phyloP scores from a whole-genome alignment of 345 rosid genomes.

The Alliaria petiolata region DNA sequence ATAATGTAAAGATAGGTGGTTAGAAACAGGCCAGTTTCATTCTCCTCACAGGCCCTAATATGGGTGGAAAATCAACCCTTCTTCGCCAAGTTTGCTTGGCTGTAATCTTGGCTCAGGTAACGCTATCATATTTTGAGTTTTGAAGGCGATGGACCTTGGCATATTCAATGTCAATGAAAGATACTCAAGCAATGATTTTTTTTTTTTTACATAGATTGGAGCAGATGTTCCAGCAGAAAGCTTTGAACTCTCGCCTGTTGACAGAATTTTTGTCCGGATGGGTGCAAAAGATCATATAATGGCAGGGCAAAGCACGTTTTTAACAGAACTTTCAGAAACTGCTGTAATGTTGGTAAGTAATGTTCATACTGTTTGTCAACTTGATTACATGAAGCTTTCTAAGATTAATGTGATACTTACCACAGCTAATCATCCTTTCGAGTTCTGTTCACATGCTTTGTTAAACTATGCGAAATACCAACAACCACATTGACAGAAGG shows the following conservation, averaged over 20 bases:
- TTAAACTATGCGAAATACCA: background rate
- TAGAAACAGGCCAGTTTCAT: slow-evolving; percentile 62
- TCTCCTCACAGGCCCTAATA: slow-evolving; percentile 97
- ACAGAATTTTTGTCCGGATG: slow-evolving; percentile 88
- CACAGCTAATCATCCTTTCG: background rate
- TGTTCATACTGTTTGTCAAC: slow-evolving; percentile 15
- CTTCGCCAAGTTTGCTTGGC: slow-evolving; percentile 98
- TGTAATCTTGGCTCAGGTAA: slow-evolving; percentile 91
- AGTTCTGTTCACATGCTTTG: background rate
- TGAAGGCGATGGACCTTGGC: background rate
- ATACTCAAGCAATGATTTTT: background rate
- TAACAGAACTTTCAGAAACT: slow-evolving; percentile 98
- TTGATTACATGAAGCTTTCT: slow-evolving; percentile 4
- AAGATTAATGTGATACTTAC: background rate
- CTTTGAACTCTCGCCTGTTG: slow-evolving; percentile 78
- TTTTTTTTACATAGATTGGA: slow-evolving; percentile 55
- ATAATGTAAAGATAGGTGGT: slow-evolving; percentile 74
- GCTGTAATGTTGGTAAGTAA: slow-evolving; percentile 78
- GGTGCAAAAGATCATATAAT: slow-evolving; percentile 97
- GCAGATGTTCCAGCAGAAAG: slow-evolving; percentile 95
- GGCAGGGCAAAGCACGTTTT: slow-evolving; percentile 92
- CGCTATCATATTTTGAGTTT: background rate
- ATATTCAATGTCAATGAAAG: background rate
- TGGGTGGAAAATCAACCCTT: slow-evolving; percentile 99
- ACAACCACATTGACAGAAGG: background rate